Evolutionary conservation across 176 grass and related monocot species (phyloP).

Genomic region (Canna indica): DNA sequence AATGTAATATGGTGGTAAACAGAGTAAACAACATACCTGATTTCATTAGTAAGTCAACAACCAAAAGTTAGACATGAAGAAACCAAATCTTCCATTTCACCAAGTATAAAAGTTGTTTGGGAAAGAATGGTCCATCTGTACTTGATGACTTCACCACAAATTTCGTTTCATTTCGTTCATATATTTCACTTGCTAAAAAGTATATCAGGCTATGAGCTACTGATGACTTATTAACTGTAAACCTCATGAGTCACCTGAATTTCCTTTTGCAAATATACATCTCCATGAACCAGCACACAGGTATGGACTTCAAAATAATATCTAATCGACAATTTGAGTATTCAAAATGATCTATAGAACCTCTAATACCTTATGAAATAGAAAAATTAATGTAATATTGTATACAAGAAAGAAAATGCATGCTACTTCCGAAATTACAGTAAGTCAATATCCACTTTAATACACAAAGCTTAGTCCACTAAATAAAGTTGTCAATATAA

Average conservation of each 20-base stretch:
- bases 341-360: not conserved
- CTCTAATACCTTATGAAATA: not conserved
- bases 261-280: not conserved
- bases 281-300: too few relatives aligned
- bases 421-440: not conserved
- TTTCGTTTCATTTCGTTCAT: too few relatives aligned
- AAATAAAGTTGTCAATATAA: not conserved
- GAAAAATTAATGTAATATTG: not conserved
- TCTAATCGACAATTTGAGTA: not conserved
- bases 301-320: not conserved
- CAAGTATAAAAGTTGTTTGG: too few relatives aligned
- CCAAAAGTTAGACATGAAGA: too few relatives aligned
- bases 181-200: too few relatives aligned
- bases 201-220: too few relatives aligned
- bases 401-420: not conserved
- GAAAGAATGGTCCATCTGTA: too few relatives aligned
- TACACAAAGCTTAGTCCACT: not conserved
- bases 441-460: not conserved
- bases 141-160: too few relatives aligned
- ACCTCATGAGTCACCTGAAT: not conserved
- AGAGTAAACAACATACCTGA: not conserved
- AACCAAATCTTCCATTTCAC: too few relatives aligned
- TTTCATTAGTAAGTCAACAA: not conserved
- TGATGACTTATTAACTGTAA: not conserved
- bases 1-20: not conserved